Conservation (phyloP, 495 filamentous ascomycete genomes). For the Penicillium coffeae region DNA sequence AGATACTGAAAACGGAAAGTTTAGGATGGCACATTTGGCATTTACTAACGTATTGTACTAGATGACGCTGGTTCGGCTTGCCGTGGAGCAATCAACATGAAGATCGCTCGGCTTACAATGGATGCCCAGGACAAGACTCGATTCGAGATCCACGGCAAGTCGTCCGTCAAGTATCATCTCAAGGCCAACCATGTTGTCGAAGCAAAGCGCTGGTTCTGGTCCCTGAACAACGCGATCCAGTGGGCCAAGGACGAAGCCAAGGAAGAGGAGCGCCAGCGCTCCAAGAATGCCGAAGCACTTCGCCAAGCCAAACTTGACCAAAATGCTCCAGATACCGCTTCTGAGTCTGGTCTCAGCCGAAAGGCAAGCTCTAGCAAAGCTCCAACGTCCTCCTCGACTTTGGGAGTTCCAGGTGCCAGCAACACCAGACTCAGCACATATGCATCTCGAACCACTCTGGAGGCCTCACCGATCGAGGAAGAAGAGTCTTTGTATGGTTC, state of each 20-base stretch:
- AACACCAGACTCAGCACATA: slow-evolving; percentile 40
- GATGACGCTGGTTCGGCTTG: slow-evolving; percentile 74
- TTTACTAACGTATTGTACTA: slow-evolving; percentile 17
- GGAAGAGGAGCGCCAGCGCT: slow-evolving; percentile 73
- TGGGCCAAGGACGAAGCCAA: slow-evolving; percentile 96
- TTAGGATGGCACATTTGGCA: not conserved
- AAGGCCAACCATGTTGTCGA: slow-evolving; percentile 85
- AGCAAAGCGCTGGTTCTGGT: slow-evolving; percentile 79
- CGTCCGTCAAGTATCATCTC: slow-evolving; percentile 96
- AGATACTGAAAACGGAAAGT: not conserved
- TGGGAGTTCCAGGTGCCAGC: slow-evolving; percentile 32
- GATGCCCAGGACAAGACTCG: slow-evolving; percentile 93
- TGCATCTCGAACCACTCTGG: slow-evolving; percentile 50
- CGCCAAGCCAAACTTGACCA: slow-evolving; percentile 69
- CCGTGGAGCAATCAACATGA: slow-evolving; percentile 97
- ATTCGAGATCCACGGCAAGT: slow-evolving; percentile 96
- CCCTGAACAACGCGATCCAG: slow-evolving; percentile 96
- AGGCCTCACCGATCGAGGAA: slow-evolving; percentile 46
- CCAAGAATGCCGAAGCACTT: slow-evolving; percentile 69
- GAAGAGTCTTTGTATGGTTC: slow-evolving; percentile 53
- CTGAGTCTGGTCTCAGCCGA: slow-evolving; percentile 28
- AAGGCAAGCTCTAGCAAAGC: slow-evolving; percentile 36
- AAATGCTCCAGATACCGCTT: slow-evolving; percentile 39
- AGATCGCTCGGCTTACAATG: slow-evolving; percentile 90
- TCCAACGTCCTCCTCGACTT: slow-evolving; percentile 31